Evolutionary conservation across 768 basidiomycete genomes (phyloP), one percentile per base, ranked within the genome.

Genomic region (Podaxis sp.): DNA sequence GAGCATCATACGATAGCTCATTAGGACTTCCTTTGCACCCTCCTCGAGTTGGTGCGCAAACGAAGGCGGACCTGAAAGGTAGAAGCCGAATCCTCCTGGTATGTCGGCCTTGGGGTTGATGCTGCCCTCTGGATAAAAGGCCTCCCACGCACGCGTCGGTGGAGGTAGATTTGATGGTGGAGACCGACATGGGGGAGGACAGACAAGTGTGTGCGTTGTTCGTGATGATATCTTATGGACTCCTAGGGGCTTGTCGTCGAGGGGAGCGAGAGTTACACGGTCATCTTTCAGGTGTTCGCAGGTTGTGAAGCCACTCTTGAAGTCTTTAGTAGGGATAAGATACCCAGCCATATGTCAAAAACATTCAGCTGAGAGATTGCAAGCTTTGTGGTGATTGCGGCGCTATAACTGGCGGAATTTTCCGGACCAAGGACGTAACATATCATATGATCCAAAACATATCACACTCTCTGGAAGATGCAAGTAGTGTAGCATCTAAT

Each of bases 61-160:
- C 14, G 69, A 65, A 1, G 69, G 55, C 4, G 86, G 82, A 0
- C 88, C 89, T 44, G 73, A 70, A 18, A 89, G 67, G 71, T 91
- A 90, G 71, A 91, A 88, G 2, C 86, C 82, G 65, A 89, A 88
- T 3, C 90, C 90, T 0, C 87, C 86, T 1, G 80, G 78, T 3
- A 82, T 74, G 2, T 70, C 56, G 1, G 70, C 78, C 11, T 74
- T 72, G 3, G 87, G 87, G 59, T 84, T 87, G 64, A 86, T 81
- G 68, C 84, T 86, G 0, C 86, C 87, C 59, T 77, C 67, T 0
- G 84, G 81, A 64, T 84, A 89, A 21, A 78, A 72, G 0, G 86
- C 85, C 67, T 88, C 84, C 86, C 86, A 89, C 18, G 85, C 84
- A 6, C 57, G 48, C 2, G 57, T 56, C 1, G 76, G 74, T 2